Evolutionary conservation across 1,284 basidiomycete species (phyloP).

Genomic region (Cryptococcus sp.): DNA sequence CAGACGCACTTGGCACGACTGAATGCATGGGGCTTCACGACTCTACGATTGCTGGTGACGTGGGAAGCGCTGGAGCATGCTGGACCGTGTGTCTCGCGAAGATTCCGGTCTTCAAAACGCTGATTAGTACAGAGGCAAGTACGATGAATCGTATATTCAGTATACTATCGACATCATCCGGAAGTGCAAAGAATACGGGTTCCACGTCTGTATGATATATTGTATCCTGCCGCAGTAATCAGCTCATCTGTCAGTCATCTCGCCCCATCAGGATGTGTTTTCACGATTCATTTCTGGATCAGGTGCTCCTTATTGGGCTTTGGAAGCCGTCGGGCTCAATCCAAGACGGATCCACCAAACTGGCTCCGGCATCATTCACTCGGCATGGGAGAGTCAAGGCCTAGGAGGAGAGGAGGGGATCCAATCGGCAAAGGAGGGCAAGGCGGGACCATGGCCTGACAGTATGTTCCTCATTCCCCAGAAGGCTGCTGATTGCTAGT

Average conservation of each 20-base stretch:
- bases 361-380: conserved; percentile 23
- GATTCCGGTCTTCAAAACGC: neutral
- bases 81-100: conserved; percentile 70
- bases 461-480: conserved; percentile 13
- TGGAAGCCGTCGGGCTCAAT: conserved; percentile 25
- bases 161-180: conserved; percentile 79
- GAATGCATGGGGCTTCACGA: conserved; percentile 88
- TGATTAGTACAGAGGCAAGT: conserved; percentile 87
- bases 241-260: conserved; percentile 21
- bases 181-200: conserved; percentile 88
- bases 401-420: conserved; percentile 24
- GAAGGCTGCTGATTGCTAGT: conserved; percentile 14
- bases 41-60: conserved; percentile 78
- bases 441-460: conserved; percentile 25
- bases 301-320: conserved; percentile 34
- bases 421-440: conserved; percentile 11
- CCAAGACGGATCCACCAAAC: conserved; percentile 30
- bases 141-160: conserved; percentile 87
- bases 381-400: conserved; percentile 19
- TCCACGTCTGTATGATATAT: conserved; percentile 63
- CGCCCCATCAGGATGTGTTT: conserved; percentile 35
- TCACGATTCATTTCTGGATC: conserved; percentile 29
- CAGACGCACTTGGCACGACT: conserved; percentile 81
- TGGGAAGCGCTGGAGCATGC: conserved; percentile 94
- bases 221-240: too few species aligned